phyloP scores from a whole-genome alignment of 495 filamentous ascomycete genomes.

The Hypoxylon cercidicola region DNA sequence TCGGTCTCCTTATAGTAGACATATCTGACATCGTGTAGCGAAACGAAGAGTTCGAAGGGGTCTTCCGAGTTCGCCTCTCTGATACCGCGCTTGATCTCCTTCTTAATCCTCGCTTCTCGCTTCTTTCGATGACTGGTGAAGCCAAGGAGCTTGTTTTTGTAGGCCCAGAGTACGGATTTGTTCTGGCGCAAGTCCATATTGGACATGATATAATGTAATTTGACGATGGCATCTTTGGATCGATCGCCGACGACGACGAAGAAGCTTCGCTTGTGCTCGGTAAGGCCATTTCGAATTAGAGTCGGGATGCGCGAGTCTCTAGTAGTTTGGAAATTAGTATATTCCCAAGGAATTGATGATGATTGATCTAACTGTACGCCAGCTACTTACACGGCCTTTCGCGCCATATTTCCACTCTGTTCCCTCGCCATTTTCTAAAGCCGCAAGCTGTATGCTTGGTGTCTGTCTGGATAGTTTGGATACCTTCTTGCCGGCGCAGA shows the following conservation, averaged over 20 bases:
- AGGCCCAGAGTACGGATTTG: constrained; percentile 98
- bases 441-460: constrained; percentile 7
- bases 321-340: constrained; percentile 25
- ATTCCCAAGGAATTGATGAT: background rate
- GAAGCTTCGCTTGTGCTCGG: constrained; percentile 97
- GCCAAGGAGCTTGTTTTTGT: constrained; percentile 95
- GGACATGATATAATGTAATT: constrained; percentile 94
- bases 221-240: constrained; percentile 96
- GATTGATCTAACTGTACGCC: background rate
- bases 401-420: constrained; percentile 55
- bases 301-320: constrained; percentile 96
- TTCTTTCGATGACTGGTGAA: constrained; percentile 97
- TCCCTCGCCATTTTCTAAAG: constrained; percentile 6
- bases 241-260: constrained; percentile 96
- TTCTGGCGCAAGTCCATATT: constrained; percentile 91
- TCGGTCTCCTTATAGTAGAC: constrained; percentile 99
- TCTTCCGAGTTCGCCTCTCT: constrained; percentile 96
- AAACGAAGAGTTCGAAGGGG: constrained; percentile 97
- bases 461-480: background rate
- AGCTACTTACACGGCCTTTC: constrained; percentile 68
- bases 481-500: constrained; percentile 16
- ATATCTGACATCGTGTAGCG: constrained; percentile 96
- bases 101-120: constrained; percentile 96
- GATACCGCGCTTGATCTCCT: constrained; percentile 95
- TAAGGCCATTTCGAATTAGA: constrained; percentile 93